Evolutionary conservation across 2,329 filamentous ascomycete species (phyloP).

Genomic region (Neonectria magnoliae): DNA sequence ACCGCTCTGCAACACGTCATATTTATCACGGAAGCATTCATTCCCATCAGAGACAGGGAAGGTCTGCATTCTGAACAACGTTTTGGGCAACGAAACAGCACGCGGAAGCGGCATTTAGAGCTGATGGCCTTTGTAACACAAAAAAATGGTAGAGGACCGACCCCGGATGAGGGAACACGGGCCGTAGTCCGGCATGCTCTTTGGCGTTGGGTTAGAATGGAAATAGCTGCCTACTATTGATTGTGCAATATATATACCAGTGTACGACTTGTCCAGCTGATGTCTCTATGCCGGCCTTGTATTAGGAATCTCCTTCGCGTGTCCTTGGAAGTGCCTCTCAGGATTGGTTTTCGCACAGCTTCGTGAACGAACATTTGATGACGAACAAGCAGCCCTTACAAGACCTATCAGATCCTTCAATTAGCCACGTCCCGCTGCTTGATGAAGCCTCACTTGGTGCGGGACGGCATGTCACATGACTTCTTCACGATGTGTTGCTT

Average conservation of each 20-base stretch:
- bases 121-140: conserved; percentile 32
- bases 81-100: conserved; percentile 22
- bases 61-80: background rate
- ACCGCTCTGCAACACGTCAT: background rate
- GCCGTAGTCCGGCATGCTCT: conserved; percentile 35
- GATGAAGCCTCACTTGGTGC: background rate
- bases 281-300: background rate
- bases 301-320: background rate
- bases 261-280: conserved; percentile 19
- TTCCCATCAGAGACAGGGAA: background rate
- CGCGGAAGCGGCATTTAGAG: conserved; percentile 28
- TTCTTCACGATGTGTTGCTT: conserved; percentile 42
- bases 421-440: background rate
- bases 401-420: background rate
- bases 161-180: conserved; percentile 12
- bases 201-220: conserved; percentile 42
- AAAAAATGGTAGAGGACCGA: conserved; percentile 26
- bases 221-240: conserved; percentile 26
- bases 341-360: background rate
- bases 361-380: background rate
- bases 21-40: conserved; percentile 4
- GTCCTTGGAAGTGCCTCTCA: background rate
- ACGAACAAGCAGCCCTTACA: background rate
- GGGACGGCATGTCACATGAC: conserved; percentile 40
- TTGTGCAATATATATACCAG: conserved; percentile 25